phyloP scores from a whole-genome alignment of 805 yeast species.

The Lachancea waltii region DNA sequence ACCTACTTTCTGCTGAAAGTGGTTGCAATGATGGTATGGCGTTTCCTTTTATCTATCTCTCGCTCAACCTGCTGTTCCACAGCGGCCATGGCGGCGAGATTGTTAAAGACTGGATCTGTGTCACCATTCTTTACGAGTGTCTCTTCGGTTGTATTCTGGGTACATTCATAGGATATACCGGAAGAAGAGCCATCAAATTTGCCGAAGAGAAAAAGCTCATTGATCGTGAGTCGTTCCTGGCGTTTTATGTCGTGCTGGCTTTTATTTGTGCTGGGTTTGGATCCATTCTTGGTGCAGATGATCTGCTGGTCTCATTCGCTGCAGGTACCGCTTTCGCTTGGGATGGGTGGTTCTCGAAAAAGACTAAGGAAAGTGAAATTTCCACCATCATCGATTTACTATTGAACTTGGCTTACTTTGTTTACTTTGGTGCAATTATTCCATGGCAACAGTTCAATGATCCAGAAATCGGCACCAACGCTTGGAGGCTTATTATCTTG shows the following conservation, averaged over 20 bases:
- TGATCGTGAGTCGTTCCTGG: constrained; percentile 84
- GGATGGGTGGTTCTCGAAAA: constrained; percentile 84
- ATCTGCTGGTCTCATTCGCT: constrained; percentile 78
- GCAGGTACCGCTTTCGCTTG: constrained; percentile 93
- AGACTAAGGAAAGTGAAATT: constrained; percentile 79
- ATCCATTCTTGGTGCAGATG: constrained; percentile 82
- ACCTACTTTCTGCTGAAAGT: constrained; percentile 69
- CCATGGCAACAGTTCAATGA: constrained; percentile 82
- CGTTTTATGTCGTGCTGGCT: constrained; percentile 75
- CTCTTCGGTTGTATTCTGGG: constrained; percentile 74
- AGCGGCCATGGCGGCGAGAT: constrained; percentile 60
- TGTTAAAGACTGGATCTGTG: constrained; percentile 70
- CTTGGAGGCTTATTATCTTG: constrained; percentile 74
- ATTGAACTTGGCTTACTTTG: constrained; percentile 77
- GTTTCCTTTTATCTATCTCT: constrained; percentile 75
- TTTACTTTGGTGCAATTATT: constrained; percentile 82
- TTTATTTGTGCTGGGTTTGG: constrained; percentile 86
- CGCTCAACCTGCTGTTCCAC: constrained; percentile 62
- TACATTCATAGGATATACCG: constrained; percentile 58
- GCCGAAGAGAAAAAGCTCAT: constrained; percentile 66
- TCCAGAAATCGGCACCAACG: constrained; percentile 51
- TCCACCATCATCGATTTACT: constrained; percentile 85
- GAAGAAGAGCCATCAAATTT: constrained; percentile 64
- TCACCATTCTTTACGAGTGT: constrained; percentile 78
- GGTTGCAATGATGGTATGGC: constrained; percentile 98